phyloP scores from a whole-genome alignment of 2,329 filamentous ascomycete genomes.

The Calonectria henricotiae region DNA sequence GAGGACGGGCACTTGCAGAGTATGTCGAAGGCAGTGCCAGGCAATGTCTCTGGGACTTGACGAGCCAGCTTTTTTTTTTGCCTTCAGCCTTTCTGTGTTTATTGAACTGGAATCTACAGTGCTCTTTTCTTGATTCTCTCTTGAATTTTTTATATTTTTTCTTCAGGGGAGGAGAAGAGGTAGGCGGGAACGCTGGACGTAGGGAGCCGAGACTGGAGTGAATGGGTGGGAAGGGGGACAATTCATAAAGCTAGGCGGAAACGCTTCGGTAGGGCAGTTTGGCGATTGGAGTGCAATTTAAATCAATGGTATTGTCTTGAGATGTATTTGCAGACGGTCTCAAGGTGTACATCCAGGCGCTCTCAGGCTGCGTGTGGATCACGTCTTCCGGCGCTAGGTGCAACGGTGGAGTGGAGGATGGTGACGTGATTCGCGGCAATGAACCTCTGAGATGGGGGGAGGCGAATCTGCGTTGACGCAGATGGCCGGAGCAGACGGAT shows the following conservation, averaged over 20 bases:
- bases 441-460: neutral
- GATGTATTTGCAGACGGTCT: constrained; percentile 44
- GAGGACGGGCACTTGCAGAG: constrained; percentile 32
- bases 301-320: constrained; percentile 56
- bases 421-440: constrained; percentile 16
- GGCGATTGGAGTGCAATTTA: constrained; percentile 69
- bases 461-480: constrained; percentile 10
- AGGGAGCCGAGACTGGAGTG: constrained; percentile 37
- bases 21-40: constrained; percentile 31
- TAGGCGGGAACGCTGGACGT: constrained; percentile 33
- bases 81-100: constrained; percentile 42
- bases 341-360: constrained; percentile 19
- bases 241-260: constrained; percentile 59
- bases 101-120: constrained; percentile 51
- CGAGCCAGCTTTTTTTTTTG: constrained; percentile 35
- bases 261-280: constrained; percentile 67
- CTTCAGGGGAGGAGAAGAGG: neutral
- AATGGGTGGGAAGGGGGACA: constrained; percentile 51
- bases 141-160: constrained; percentile 38
- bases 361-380: constrained; percentile 9
- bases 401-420: constrained; percentile 4
- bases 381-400: neutral
- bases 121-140: constrained; percentile 49
- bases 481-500: neutral
- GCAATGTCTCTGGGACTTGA: constrained; percentile 39